Evolutionary conservation across 371 early-diverging fungal species (phyloP).

Genomic region (Saksenaea vasiformis): DNA sequence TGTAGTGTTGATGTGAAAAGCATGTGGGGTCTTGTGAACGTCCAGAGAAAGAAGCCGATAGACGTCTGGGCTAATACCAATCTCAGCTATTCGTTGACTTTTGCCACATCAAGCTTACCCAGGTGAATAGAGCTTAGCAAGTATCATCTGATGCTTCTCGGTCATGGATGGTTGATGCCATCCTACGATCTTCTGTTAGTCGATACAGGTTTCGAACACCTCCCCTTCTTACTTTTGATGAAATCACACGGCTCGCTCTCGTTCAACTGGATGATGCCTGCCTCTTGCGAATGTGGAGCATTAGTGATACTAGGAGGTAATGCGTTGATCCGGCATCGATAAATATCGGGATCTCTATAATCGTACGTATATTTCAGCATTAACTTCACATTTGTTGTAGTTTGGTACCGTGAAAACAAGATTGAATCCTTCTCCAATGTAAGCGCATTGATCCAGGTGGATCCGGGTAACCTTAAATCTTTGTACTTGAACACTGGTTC

Average conservation of each 20-base stretch:
- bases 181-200: constrained; percentile 16
- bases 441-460: constrained; percentile 38
- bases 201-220: not conserved
- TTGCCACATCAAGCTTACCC: constrained; percentile 14
- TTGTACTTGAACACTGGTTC: constrained; percentile 33
- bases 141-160: constrained; percentile 16
- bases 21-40: constrained; percentile 10
- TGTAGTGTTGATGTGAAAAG: constrained; percentile 10
- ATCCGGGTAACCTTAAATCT: constrained; percentile 42
- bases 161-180: constrained; percentile 29
- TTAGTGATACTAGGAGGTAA: constrained; percentile 22
- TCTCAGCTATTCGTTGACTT: not conserved
- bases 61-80: constrained; percentile 7
- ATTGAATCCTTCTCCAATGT: constrained; percentile 34
- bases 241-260: constrained; percentile 24
- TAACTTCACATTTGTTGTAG: not conserved
- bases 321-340: constrained; percentile 34
- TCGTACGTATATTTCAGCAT: not conserved
- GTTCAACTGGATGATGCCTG: constrained; percentile 6
- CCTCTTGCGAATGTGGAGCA: constrained; percentile 28
- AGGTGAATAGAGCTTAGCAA: constrained; percentile 34
- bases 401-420: constrained; percentile 37
- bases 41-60: constrained; percentile 14
- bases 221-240: constrained; percentile 20
- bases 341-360: constrained; percentile 42